phyloP scores from a whole-genome alignment of 306 rosid species.

The Prunus persica region DNA sequence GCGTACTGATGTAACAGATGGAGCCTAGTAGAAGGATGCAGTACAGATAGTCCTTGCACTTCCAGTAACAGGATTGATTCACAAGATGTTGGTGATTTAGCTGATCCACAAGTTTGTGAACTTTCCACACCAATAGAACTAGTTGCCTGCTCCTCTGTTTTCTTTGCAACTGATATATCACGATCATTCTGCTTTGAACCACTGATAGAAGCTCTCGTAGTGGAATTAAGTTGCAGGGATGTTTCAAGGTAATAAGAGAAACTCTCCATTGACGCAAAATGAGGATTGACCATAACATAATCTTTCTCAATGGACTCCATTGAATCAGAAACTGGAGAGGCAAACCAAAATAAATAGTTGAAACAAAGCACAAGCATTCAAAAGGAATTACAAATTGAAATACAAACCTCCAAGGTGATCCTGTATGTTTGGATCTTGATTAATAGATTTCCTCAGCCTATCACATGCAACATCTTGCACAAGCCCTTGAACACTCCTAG shows the following conservation, averaged over 20 bases:
- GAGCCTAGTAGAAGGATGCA: conserved; percentile 61
- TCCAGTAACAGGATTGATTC: conserved; percentile 39
- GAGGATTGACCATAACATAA: conserved; percentile 70
- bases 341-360: conserved; percentile 12
- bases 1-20: conserved; percentile 57
- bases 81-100: conserved; percentile 27
- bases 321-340: conserved; percentile 60
- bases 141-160: conserved; percentile 29
- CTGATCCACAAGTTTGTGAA: conserved; percentile 27
- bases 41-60: conserved; percentile 55
- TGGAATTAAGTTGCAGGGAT: conserved; percentile 43
- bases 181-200: conserved; percentile 35
- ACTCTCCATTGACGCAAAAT: conserved; percentile 51
- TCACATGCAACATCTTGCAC: conserved; percentile 31
- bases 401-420: conserved; percentile 55
- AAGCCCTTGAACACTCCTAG: conserved; percentile 26
- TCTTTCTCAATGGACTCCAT: conserved; percentile 81
- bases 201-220: conserved; percentile 33
- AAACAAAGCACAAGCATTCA: conserved; percentile 20
- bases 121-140: conserved; percentile 33
- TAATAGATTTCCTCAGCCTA: conserved; percentile 34
- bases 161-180: conserved; percentile 31
- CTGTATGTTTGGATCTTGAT: conserved; percentile 30
- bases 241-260: conserved; percentile 61
- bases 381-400: conserved; percentile 11